phyloP scores from a whole-genome alignment of 805 yeast species.

The Myxozyma nipponensis region DNA sequence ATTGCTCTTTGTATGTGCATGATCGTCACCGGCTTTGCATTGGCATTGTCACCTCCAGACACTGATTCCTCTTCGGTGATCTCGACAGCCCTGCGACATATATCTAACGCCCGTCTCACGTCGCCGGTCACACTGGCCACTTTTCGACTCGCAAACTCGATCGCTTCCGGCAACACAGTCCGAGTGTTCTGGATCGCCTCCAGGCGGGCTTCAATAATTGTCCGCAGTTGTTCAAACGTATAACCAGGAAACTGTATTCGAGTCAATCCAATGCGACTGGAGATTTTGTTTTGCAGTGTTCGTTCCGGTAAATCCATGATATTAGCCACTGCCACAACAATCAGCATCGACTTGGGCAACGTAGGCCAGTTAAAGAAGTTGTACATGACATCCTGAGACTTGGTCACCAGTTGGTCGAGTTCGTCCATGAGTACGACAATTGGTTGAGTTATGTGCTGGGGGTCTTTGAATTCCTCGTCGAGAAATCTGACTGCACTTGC shows the following conservation, averaged over 20 bases:
- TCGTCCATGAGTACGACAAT: conserved; percentile 80
- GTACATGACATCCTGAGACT: conserved; percentile 81
- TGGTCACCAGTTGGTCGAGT: conserved; percentile 83
- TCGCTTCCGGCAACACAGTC: conserved; percentile 57
- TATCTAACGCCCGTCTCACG: conserved; percentile 86
- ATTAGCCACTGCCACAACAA: conserved; percentile 91
- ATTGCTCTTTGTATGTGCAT: conserved; percentile 76
- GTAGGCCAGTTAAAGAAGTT: conserved; percentile 98
- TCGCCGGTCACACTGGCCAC: conserved; percentile 97
- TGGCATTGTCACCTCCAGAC: conserved; percentile 12
- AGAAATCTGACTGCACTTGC: conserved; percentile 62
- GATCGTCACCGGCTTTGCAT: conserved; percentile 50
- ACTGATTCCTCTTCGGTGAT: conserved; percentile 65
- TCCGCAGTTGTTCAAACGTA: conserved; percentile 68
- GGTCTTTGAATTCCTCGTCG: conserved; percentile 61
- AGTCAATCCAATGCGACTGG: conserved; percentile 84
- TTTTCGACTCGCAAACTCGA: conserved; percentile 87
- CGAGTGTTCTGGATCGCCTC: conserved; percentile 44
- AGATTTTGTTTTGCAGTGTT: conserved; percentile 76
- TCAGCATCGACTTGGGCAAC: conserved; percentile 66
- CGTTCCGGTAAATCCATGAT: conserved; percentile 97
- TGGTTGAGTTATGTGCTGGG: conserved; percentile 24
- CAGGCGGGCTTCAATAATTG: conserved; percentile 69
- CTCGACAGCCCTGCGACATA: conserved; percentile 85
- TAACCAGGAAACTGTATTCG: conserved; percentile 89